Evolutionary conservation across 1,284 basidiomycete species (phyloP), one percentile per base, ranked within the genome.

Genomic region (Lentinula novae-zelandiae): DNA sequence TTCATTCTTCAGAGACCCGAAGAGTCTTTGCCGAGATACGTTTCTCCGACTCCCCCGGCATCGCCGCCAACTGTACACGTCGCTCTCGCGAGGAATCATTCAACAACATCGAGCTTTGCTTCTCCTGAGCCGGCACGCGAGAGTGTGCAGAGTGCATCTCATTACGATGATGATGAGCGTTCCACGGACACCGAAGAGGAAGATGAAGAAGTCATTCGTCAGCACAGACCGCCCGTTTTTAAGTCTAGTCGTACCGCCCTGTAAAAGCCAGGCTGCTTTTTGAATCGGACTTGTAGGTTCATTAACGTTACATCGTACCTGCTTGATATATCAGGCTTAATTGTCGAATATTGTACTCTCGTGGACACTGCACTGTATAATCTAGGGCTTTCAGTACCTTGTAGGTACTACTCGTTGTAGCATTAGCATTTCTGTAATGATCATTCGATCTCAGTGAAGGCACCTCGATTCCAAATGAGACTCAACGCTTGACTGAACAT

Each of bases 1-100:
- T 73, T 71, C 62, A 44, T 85, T 74, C 67, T 73, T 78, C 60
- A 75, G 34, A 82, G 74, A 60, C 87, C 87, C 0, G 72, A 78
- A 31, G 85, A 88, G 69, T 79, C 85, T 3, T 75, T 87, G 33
- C 82, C 86, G 1, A 76, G 81, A 44, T 86, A 86, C 65, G 76
- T 73, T 27, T 58, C 68, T 4, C 66, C 60, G 27, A 33, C 61
- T 1, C 60, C 64, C 10, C 36, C 58, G 3, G 53, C 55, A 55
- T 39, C 53, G 34, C 33, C 60, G 52, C 50, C 53, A 12, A 36
- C 62, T 39, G 22, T 36, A 9, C 31, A 55, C 17, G 46, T 57
- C 20, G 53, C 42, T 51, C 52, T 68, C 22, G 57, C 54, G 2
- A 66, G 69, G 42, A 65, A 51, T 22, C 36, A 62, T 15, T 70